Evolutionary conservation across 306 rosid species (phyloP).

Genomic region (Vigna unguiculata): DNA sequence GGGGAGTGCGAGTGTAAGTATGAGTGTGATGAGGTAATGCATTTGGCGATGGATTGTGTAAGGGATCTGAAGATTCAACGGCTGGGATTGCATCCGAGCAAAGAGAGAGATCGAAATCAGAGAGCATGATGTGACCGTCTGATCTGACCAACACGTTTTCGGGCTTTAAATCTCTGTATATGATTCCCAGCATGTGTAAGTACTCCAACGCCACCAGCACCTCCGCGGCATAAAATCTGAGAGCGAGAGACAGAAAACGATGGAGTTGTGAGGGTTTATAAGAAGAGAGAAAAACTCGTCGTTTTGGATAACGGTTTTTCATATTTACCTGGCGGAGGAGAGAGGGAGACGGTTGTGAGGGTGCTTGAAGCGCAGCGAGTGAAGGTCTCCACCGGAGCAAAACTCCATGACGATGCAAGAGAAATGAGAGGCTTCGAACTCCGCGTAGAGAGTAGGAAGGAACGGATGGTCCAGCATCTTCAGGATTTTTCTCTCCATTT

Average conservation of each 20-base stretch:
- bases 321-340: constrained; percentile 71
- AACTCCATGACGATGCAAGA: constrained; percentile 99
- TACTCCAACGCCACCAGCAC: constrained; percentile 92
- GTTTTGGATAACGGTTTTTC: constrained; percentile 23
- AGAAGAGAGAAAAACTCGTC: constrained; percentile 17
- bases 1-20: constrained; percentile 38
- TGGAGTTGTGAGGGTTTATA: too few relatives aligned
- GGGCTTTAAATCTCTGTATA: constrained; percentile 93
- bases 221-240: constrained; percentile 93
- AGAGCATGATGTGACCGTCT: constrained; percentile 98
- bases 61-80: constrained; percentile 73
- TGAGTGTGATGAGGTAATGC: constrained; percentile 31
- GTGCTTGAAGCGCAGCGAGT: constrained; percentile 79
- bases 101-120: constrained; percentile 92
- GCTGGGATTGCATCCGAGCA: constrained; percentile 90
- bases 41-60: constrained; percentile 41
- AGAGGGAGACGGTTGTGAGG: constrained; percentile 80
- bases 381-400: constrained; percentile 97
- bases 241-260: not conserved
- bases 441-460: constrained; percentile 89
- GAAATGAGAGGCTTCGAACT: constrained; percentile 91
- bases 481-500: constrained; percentile 85
- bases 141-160: constrained; percentile 96
- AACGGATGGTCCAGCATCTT: constrained; percentile 96
- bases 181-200: constrained; percentile 97